Evolutionary conservation across 345 rosid genomes (phyloP), one percentile per base, ranked within the genome.

Genomic region (Lepidium didymum): DNA sequence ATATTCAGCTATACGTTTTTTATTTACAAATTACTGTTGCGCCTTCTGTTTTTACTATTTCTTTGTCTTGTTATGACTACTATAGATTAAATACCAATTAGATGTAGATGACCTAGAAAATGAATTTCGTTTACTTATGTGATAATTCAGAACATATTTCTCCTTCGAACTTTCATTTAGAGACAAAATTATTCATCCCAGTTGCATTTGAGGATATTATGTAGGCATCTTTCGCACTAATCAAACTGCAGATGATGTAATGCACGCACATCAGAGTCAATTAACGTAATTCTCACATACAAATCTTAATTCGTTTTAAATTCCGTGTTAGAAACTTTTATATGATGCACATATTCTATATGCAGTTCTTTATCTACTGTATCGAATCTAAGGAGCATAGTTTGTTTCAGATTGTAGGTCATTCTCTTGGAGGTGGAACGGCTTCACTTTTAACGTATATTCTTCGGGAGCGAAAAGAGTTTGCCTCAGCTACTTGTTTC

Each of bases 371-470:
- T 68, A 19, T 41, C 56, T 56, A 31, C 56, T 16, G 19, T 45
- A 36, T 62, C 27, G 34, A 35, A 4, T 67, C 9, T 49, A 63
- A 66, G 68, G 15, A 41, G 47, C 72, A 38, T 51, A 13, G 37
- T 25, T 69, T 58, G n/a, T 74, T 49, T 70, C 77, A 95, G 99
- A 84, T 95, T 70, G 92, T 91, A 40, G 99, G 96, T 61, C 99
- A 95, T 82, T 91, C 96, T 13, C 96, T 95, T 73, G 99, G 99
- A 33, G 99, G 99, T 25, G 96, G 96, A 67, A 95, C 99, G 38
- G 97, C 97, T 61, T 93, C 99, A 11, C 78, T 95, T 27, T 75
- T 95, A 77, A 86, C 99, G 0, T 95, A 91, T 75, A 85, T 95
- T 74, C 86, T 95, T 69, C 73, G 99, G 56, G 99, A 95, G 63